phyloP scores from a whole-genome alignment of 768 basidiomycete genomes.

The Lentinula detonsa region DNA sequence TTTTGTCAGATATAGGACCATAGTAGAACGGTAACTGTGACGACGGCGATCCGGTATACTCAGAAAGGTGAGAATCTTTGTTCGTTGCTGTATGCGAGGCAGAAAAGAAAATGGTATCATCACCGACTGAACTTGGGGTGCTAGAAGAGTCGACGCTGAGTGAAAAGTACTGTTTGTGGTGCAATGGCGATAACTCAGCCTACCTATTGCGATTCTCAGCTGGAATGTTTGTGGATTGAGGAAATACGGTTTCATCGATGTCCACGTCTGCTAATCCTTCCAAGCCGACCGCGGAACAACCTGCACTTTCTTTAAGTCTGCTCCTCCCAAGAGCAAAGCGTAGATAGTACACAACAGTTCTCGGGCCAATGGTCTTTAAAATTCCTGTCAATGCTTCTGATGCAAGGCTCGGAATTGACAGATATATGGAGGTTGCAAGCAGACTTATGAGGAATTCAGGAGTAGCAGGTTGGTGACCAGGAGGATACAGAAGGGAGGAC shows the following conservation, averaged over 20 bases:
- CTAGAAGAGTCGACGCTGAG: constrained; percentile 11
- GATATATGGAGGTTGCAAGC: constrained; percentile 81
- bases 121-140: not conserved
- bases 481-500: constrained; percentile 28
- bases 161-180: constrained; percentile 3
- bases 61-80: constrained; percentile 4
- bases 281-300: constrained; percentile 60
- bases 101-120: constrained; percentile 17
- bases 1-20: constrained; percentile 85
- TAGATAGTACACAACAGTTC: constrained; percentile 71
- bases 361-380: constrained; percentile 70
- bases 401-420: constrained; percentile 73
- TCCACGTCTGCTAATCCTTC: constrained; percentile 61
- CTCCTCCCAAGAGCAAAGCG: constrained; percentile 75
- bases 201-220: not conserved
- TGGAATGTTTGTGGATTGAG: not conserved
- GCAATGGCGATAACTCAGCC: no score
- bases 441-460: constrained; percentile 82
- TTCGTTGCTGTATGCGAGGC: not conserved
- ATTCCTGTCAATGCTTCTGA: constrained; percentile 71
- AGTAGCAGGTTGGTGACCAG: constrained; percentile 64
- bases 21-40: constrained; percentile 48
- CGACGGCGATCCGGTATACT: constrained; percentile 12
- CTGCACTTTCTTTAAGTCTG: constrained; percentile 24
- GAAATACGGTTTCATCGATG: no score